A percentile compares a stretch with the other conserved stretches of the same genome.
phyloP scores from a whole-genome alignment of 1,284 basidiomycete genomes.

The Sporisorium sorghi region DNA sequence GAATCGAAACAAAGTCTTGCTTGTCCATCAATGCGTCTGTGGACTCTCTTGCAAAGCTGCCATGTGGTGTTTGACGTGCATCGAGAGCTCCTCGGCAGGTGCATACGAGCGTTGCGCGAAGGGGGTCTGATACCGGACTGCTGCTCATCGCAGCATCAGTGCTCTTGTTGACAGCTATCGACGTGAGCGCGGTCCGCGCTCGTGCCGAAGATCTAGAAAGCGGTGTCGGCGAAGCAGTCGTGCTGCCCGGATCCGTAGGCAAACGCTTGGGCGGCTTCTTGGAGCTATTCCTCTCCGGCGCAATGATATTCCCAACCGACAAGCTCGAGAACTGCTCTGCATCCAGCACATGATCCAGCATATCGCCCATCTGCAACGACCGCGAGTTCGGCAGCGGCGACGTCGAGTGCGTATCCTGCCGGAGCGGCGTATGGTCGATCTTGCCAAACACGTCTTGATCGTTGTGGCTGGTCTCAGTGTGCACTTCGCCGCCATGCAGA shows the following conservation, averaged over 20 bases:
- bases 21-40: constrained; percentile 19
- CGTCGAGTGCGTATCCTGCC: constrained; percentile 44
- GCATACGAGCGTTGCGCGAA: constrained; percentile 19
- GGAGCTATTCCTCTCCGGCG: constrained; percentile 37
- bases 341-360: constrained; percentile 38
- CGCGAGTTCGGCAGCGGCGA: constrained; percentile 45
- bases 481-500: constrained; percentile 11
- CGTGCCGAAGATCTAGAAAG: constrained; percentile 21
- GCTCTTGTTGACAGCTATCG: constrained; percentile 22
- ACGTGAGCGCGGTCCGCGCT: constrained; percentile 24
- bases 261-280: constrained; percentile 33
- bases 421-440: constrained; percentile 42
- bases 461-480: constrained; percentile 22
- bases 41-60: constrained; percentile 37
- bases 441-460: constrained; percentile 44
- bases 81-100: constrained; percentile 28
- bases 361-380: constrained; percentile 42
- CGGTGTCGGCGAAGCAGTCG: constrained; percentile 37
- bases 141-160: constrained; percentile 1
- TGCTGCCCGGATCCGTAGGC: constrained; percentile 30
- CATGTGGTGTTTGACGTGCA: constrained; percentile 41
- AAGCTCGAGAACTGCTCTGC: constrained; percentile 27
- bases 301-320: constrained; percentile 46
- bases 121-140: constrained; percentile 19
- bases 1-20: neutral